Evolutionary conservation across 257 asterid species (phyloP).

Genomic region (Dorcoceras hygrometricum): DNA sequence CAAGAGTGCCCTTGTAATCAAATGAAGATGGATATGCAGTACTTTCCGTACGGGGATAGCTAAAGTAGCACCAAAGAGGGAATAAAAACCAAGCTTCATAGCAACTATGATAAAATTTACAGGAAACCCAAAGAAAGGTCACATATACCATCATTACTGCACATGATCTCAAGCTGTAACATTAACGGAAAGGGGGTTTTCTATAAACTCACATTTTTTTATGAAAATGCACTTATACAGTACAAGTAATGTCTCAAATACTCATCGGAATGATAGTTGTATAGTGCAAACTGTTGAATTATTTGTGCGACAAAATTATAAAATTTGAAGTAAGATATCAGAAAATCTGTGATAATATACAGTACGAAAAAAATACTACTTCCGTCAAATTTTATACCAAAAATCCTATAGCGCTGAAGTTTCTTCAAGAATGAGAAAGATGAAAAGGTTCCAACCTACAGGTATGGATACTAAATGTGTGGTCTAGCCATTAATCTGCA

Average conservation of each 20-base stretch:
- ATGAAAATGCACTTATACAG: constrained; percentile 2
- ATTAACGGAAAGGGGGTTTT: constrained; percentile 5
- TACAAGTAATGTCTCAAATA: not conserved
- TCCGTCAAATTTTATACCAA: not conserved
- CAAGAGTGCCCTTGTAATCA: constrained; percentile 79
- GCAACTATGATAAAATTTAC: constrained; percentile 16
- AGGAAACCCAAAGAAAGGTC: constrained; percentile 6
- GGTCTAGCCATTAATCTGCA: not conserved
- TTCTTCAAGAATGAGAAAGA: constrained; percentile 5
- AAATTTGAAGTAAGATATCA: not conserved
- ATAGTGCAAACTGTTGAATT: not conserved
- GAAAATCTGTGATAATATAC: not conserved
- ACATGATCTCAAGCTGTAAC: constrained; percentile 6
- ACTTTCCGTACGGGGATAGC: constrained; percentile 96
- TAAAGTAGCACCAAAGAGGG: constrained; percentile 30
- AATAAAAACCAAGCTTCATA: constrained; percentile 14
- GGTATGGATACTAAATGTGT: not conserved
- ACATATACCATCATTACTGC: constrained; percentile 15
- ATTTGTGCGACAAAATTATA: constrained; percentile 3
- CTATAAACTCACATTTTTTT: constrained; percentile 14
- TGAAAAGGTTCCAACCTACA: not conserved
- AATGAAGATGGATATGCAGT: constrained; percentile 90
- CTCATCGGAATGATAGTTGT: not conserved
- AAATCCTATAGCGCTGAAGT: not conserved
- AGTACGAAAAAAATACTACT: constrained; percentile 16